Evolutionary conservation across 2,329 filamentous ascomycete species (phyloP).

Genomic region (Neonectria magnoliae): DNA sequence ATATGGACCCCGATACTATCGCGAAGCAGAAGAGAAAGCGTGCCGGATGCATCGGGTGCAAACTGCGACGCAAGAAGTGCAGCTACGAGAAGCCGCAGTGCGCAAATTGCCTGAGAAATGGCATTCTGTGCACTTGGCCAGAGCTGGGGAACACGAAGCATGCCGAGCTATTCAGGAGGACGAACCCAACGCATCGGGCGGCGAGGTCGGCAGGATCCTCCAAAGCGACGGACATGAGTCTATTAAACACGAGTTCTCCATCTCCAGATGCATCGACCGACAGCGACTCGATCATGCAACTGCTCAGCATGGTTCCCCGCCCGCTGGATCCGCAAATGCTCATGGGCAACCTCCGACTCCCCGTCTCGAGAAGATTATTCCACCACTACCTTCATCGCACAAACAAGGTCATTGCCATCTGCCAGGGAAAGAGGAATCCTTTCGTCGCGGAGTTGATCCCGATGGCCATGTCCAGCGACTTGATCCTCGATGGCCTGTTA

Average conservation of each 20-base stretch:
- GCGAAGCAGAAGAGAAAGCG: not conserved
- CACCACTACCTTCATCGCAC: slow-evolving; percentile 12
- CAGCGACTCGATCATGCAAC: not conserved
- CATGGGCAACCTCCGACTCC: not conserved
- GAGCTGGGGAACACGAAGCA: slow-evolving; percentile 9
- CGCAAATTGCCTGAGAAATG: slow-evolving; percentile 10
- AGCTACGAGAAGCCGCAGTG: slow-evolving; percentile 8
- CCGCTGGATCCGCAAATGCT: slow-evolving; percentile 1
- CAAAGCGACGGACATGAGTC: not conserved
- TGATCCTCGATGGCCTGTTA: slow-evolving; percentile 1
- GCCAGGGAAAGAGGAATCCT: not conserved
- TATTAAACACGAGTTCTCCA: not conserved
- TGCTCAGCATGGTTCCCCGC: not conserved
- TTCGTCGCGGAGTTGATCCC: slow-evolving; percentile 6
- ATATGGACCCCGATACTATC: not conserved
- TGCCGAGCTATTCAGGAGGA: slow-evolving; percentile 7
- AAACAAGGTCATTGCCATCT: slow-evolving; percentile 16
- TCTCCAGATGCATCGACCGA: not conserved
- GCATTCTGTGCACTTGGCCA: slow-evolving; percentile 12
- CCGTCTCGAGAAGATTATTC: not conserved
- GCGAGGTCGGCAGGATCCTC: not conserved
- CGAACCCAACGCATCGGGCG: slow-evolving; percentile 2
- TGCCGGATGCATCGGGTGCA: slow-evolving; percentile 9
- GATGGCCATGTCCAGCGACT: slow-evolving; percentile 6
- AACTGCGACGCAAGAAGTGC: slow-evolving; percentile 11